Percentiles rank a stretch among this genome's conserved stretches.
Conservation (phyloP, 441 rosid species). For the Manihot esculenta region DNA sequence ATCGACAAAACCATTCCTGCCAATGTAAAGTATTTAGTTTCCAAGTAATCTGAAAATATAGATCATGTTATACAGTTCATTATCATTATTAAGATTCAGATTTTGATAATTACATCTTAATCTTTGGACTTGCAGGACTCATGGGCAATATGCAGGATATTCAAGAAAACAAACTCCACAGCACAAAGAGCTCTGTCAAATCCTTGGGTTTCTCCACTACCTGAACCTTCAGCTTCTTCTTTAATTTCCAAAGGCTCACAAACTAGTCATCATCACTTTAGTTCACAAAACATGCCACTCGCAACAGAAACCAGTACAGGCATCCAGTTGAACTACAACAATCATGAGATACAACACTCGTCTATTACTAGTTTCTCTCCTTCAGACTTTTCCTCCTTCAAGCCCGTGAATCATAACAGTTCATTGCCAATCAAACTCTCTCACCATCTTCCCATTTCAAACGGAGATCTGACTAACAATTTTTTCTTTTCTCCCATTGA, state of each 20-base stretch:
- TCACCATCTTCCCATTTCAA: conserved; percentile 24
- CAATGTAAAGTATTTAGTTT: conserved; percentile 42
- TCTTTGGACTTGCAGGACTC: conserved; percentile 54
- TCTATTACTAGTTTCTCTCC: conserved; percentile 33
- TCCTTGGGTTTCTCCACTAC: conserved; percentile 61
- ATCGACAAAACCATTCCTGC: conserved; percentile 58
- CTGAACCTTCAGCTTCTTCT: conserved; percentile 37
- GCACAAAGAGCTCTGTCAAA: conserved; percentile 67
- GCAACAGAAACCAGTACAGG: conserved; percentile 30
- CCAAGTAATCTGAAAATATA: too few species aligned
- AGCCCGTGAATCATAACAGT: conserved; percentile 20
- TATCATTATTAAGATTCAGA: too few species aligned
- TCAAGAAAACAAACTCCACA: conserved; percentile 75
- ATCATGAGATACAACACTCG: conserved; percentile 1
- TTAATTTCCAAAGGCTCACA: conserved; percentile 25
- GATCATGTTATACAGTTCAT: too few species aligned
- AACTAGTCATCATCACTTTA: conserved; percentile 21
- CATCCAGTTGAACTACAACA: conserved; percentile 35
- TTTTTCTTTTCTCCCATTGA: conserved; percentile 48
- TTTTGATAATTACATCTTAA: not conserved
- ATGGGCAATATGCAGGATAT: conserved; percentile 93
- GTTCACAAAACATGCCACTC: conserved; percentile 30
- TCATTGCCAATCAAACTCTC: conserved; percentile 3
- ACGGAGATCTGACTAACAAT: conserved; percentile 36
- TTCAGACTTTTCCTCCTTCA: conserved; percentile 39